A percentile compares a stretch with the other conserved stretches of the same genome.
Conservation (phyloP, 768 basidiomycete genomes). For the Russula dissimulans region DNA sequence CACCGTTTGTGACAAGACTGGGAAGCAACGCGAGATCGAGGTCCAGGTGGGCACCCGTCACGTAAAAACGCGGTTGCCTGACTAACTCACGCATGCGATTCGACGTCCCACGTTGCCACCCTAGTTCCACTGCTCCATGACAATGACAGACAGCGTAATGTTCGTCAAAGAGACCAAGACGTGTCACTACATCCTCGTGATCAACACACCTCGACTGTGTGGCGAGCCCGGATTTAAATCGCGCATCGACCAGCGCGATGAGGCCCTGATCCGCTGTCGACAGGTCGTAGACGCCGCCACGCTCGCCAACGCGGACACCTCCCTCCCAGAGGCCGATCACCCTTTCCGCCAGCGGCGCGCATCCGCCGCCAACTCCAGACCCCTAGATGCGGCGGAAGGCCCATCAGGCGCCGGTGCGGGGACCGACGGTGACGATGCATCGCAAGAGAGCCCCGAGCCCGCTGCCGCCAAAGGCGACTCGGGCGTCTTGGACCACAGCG, state of each 20-base stretch:
- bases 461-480: background rate
- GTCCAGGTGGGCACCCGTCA: slow-evolving; percentile 61
- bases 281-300: slow-evolving; percentile 44
- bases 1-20: slow-evolving; percentile 88
- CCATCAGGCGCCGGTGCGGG: background rate
- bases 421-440: background rate
- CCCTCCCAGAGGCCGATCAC: slow-evolving; percentile 43
- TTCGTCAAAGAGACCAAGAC: slow-evolving; percentile 91
- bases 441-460: background rate
- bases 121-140: slow-evolving; percentile 94
- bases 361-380: background rate
- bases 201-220: slow-evolving; percentile 92
- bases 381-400: slow-evolving; percentile 5
- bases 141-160: slow-evolving; percentile 81
- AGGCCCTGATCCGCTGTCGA: slow-evolving; percentile 69
- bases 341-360: slow-evolving; percentile 29
- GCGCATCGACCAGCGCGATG: slow-evolving; percentile 52
- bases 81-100: background rate
- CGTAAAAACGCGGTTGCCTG: background rate
- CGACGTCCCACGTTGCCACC: slow-evolving; percentile 11
- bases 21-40: slow-evolving; percentile 80
- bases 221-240: slow-evolving; percentile 89
- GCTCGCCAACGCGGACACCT: slow-evolving; percentile 22
- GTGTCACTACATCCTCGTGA: slow-evolving; percentile 88
- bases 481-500: background rate